Evolutionary conservation across 2,329 filamentous ascomycete species (phyloP).

Genomic region (Fonsecaea pugnacius): DNA sequence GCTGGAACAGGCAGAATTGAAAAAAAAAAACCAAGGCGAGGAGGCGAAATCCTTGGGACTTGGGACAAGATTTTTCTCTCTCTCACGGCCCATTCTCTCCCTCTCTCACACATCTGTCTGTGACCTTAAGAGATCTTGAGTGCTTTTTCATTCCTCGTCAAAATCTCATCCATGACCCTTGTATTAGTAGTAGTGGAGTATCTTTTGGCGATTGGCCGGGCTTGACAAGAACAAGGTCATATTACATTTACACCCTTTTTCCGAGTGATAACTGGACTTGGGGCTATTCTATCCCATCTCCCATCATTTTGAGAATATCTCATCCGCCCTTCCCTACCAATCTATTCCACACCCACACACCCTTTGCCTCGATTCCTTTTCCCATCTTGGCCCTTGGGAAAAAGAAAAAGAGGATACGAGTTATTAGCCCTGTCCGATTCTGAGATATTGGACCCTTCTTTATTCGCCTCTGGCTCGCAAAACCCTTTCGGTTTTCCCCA

Average conservation of each 20-base stretch:
- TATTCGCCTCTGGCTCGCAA: neutral
- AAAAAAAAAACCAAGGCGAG: neutral
- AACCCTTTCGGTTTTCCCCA: neutral
- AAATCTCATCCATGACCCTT: neutral
- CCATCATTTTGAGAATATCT: neutral
- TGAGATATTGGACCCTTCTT: neutral
- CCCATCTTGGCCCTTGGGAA: neutral
- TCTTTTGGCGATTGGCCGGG: neutral
- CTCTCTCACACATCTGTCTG: neutral
- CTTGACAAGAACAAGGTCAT: neutral
- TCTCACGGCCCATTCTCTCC: neutral
- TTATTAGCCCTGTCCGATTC: neutral
- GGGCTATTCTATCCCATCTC: neutral
- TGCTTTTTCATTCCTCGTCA: neutral
- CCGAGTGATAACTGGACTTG: neutral
- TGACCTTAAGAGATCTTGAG: neutral
- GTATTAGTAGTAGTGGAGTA: neutral
- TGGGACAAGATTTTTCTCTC: neutral
- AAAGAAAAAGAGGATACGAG: neutral
- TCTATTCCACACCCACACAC: neutral
- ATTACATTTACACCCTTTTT: neutral
- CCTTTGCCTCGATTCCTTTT: neutral
- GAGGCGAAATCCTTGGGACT: neutral
- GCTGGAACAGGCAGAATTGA: neutral
- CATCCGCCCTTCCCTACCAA: neutral